Evolutionary conservation across 257 asterid genomes (phyloP).

Genomic region (Nicotiana noctiflora): DNA sequence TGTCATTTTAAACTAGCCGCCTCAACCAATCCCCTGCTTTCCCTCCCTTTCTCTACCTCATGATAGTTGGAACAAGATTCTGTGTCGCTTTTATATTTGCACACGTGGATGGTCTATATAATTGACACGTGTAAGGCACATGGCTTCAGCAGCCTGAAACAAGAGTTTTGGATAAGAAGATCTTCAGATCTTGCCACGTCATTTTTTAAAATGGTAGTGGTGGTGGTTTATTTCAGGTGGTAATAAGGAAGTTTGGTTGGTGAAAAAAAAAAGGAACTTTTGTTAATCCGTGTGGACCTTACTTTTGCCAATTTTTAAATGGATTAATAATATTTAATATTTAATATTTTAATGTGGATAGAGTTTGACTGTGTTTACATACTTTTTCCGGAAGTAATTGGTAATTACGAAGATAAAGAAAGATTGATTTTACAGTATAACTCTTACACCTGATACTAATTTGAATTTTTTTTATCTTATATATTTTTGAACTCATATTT

Average conservation of each 20-base stretch:
- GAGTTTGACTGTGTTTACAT: background rate
- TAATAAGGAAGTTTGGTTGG: too few species aligned
- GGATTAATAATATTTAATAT: background rate
- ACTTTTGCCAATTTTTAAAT: background rate
- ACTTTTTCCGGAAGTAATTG: background rate
- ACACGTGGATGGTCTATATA: background rate
- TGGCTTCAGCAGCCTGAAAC: background rate
- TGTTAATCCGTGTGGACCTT: background rate
- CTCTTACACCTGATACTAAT: too few species aligned
- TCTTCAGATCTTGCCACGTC: constrained; percentile 11
- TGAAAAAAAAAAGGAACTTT: background rate
- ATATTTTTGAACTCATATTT: too few species aligned
- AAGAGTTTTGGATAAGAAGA: constrained; percentile 19
- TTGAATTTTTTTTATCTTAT: too few species aligned
- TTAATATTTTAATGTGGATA: background rate
- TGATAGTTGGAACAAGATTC: background rate
- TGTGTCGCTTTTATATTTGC: fast-evolving
- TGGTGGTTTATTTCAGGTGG: background rate
- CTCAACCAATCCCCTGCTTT: constrained; percentile 3
- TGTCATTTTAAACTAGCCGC: background rate
- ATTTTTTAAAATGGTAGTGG: background rate
- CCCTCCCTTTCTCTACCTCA: background rate
- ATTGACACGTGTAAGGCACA: constrained; percentile 6
- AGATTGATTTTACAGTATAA: too few species aligned
- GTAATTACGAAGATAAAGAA: too few species aligned